phyloP scores from a whole-genome alignment of 495 filamentous ascomycete species.

The Hypomontagnella monticulosa region DNA sequence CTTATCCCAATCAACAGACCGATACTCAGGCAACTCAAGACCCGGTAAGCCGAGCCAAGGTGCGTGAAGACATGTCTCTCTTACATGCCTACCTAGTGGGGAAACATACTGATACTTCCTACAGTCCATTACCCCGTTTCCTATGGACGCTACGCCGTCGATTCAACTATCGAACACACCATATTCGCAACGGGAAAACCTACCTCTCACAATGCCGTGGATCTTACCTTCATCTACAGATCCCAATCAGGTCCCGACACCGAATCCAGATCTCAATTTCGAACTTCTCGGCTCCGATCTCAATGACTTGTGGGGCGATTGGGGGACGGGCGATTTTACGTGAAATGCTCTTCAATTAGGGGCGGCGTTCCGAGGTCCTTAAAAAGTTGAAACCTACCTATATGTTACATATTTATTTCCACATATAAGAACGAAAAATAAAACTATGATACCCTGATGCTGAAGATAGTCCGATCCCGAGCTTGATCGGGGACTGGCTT shows the following conservation, averaged over 20 bases:
- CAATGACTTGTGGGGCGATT: slow-evolving; percentile 48
- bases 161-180: slow-evolving; percentile 25
- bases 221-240: slow-evolving; percentile 36
- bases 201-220: slow-evolving; percentile 44
- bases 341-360: slow-evolving; percentile 11
- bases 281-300: slow-evolving; percentile 46
- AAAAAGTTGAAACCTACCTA: too few relatives aligned
- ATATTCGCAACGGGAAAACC: slow-evolving; percentile 34
- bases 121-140: slow-evolving; percentile 41
- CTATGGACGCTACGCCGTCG: slow-evolving; percentile 26
- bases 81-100: background rate
- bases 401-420: too few relatives aligned
- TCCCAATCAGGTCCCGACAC: slow-evolving; percentile 22
- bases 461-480: too few relatives aligned
- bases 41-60: slow-evolving; percentile 32
- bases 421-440: too few relatives aligned
- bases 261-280: slow-evolving; percentile 47
- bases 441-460: too few relatives aligned
- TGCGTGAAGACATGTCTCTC: slow-evolving; percentile 6
- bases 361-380: too few relatives aligned
- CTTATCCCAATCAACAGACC: slow-evolving; percentile 33
- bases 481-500: too few relatives aligned
- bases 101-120: slow-evolving; percentile 4
- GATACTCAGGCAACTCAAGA: slow-evolving; percentile 34
- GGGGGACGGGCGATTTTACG: slow-evolving; percentile 31